Evolutionary conservation across 352 stramenopile genomes (phyloP).

Genomic region (Globisporangium nodosum): DNA sequence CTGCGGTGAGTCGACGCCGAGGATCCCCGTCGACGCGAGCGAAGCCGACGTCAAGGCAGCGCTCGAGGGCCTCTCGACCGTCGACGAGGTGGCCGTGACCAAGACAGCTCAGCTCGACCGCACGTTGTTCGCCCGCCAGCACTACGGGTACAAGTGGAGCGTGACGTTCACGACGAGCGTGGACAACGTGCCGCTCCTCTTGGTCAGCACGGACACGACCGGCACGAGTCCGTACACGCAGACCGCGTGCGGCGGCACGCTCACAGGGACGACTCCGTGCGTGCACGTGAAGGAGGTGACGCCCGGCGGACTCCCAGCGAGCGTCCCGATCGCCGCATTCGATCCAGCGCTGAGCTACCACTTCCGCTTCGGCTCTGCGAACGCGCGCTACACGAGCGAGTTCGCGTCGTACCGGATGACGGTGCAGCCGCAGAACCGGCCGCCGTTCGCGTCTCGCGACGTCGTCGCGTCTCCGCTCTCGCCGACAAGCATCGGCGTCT

Average conservation of each 20-base stretch:
- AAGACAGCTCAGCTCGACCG: conserved; percentile 22
- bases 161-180: conserved; percentile 43
- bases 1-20: conserved; percentile 49
- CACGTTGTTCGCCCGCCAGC: conserved; percentile 24
- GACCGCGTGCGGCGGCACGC: conserved; percentile 46
- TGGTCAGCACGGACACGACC: conserved; percentile 41
- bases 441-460: conserved; percentile 24
- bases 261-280: conserved; percentile 56
- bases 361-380: conserved; percentile 29
- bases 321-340: conserved; percentile 14
- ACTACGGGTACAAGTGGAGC: conserved; percentile 62
- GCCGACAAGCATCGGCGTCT: conserved; percentile 36
- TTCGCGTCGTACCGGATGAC: conserved; percentile 15
- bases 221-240: conserved; percentile 23
- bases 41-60: conserved; percentile 35
- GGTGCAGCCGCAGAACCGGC: conserved; percentile 20
- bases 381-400: conserved; percentile 28
- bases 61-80: conserved; percentile 61
- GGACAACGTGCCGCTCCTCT: conserved; percentile 32
- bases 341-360: conserved; percentile 36
- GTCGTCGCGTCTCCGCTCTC: conserved; percentile 35
- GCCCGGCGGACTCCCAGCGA: conserved; percentile 29
- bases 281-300: conserved; percentile 24
- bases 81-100: conserved; percentile 46
- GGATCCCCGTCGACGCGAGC: conserved; percentile 37